Base-by-base conservation (phyloP, 2,329 filamentous ascomycete species). In the Dryadomyces quercus-mongolicae region DNA sequence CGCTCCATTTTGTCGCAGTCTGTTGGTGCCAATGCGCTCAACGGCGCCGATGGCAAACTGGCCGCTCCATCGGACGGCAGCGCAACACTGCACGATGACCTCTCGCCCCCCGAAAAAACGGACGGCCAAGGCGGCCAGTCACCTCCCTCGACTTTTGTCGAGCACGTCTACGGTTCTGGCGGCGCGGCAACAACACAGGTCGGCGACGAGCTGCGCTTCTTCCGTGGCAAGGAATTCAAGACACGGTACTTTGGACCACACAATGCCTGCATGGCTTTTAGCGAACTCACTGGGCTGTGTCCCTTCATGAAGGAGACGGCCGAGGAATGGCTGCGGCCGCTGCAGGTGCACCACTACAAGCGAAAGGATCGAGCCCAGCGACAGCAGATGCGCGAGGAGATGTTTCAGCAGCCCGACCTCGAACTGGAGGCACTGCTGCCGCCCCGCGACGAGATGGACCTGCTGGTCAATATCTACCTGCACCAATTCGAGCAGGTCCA, bases 251-350 rank as follows among this genome's bases (percentile, higher is more conserved):
- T 77, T 60, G 78, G 79, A 2, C 78, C 78, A 3, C 76, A 81
- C 63, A 82, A 80, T 59, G 76, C 77, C 47, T 81, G 74, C 66
- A 76, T 80, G 66, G 78, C 79, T 12, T 78, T 82, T 61, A 74
- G 75, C 51, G 77, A 81, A 68, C 68, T 78, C 60, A 75, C 75
- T 2, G 78, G 79, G 2, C 69, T 82, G 48, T 77, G 73, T 48
- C 75, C 77, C 15, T 82, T 82, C 56, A 82, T 82, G 79, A 76
- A 74, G 59, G 78, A 82, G 66, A 81, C 78, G 1, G 77, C 78
- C 10, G 76, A 81, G 53, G 77, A 81, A 62, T 81, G 78, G 77
- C 70, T 82, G 54, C 72, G 75, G 52, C 78, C 79, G 8, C 73
- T 81, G 47, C 77, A 78, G 42, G 71, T 80, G 25, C 74, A 78